These are phyloP conservation scores for Phytophthora megakarya DNA, from an alignment of 352 stramenopile genomes.

Conservation along the genomic window DNA sequence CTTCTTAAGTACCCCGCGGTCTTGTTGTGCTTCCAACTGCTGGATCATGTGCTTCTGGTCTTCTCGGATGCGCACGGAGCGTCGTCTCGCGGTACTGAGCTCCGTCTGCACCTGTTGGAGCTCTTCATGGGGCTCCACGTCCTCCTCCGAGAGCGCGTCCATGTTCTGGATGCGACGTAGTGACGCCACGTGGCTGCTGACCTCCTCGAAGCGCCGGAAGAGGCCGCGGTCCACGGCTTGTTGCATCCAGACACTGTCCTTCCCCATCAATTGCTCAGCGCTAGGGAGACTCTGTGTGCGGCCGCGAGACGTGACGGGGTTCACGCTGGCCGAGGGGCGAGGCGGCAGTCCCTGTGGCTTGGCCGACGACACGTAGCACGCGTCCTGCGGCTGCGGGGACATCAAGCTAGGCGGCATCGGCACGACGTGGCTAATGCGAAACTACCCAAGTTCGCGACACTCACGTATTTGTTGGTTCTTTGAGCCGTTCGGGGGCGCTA, in stretches of 20 bases:
- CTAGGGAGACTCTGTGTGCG: conserved; percentile 42
- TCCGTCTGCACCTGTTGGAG: conserved; percentile 47
- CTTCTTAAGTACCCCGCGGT: conserved; percentile 54
- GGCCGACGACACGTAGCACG: conserved; percentile 4
- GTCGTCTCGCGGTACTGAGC: conserved; percentile 46
- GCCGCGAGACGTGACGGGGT: conserved; percentile 18
- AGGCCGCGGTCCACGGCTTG: conserved; percentile 57
- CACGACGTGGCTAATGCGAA: conserved; percentile 23
- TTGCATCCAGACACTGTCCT: conserved; percentile 28
- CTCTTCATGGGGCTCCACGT: conserved; percentile 35
- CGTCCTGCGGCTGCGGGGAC: conserved; percentile 28
- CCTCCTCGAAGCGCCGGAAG: conserved; percentile 62
- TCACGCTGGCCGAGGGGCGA: conserved; percentile 23
- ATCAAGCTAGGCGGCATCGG: conserved; percentile 31
- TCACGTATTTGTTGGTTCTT: conserved; percentile 21
- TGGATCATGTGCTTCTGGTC: conserved; percentile 70
- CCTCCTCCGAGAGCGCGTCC: conserved; percentile 24
- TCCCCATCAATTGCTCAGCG: conserved; percentile 8
- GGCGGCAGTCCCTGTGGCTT: conserved; percentile 19
- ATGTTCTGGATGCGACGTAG: conserved; percentile 46
- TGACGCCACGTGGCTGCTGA: conserved; percentile 51
- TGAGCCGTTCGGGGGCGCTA: conserved; percentile 3
- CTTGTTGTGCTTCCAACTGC: conserved; percentile 65
- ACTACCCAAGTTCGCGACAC: conserved; percentile 32
- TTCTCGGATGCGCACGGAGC: conserved; percentile 45